Evolutionary conservation across 2,329 filamentous ascomycete genomes (phyloP).

Genomic region (Paecilomyces sp.): DNA sequence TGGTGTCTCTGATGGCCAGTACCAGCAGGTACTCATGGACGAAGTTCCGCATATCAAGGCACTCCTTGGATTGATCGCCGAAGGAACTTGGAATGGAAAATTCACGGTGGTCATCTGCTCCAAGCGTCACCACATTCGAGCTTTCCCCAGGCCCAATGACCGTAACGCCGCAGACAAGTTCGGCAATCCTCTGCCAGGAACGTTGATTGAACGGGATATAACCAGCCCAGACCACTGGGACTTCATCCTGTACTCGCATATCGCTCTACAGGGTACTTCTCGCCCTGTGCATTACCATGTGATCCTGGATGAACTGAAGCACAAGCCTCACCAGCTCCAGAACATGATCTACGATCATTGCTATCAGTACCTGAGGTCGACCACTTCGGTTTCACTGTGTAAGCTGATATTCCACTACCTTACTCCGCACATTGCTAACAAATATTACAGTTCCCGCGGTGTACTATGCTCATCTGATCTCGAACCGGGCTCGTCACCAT

Average conservation of each 20-base stretch:
- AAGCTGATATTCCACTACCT: constrained; percentile 10
- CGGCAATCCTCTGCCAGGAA: constrained; percentile 76
- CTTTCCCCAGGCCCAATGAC: constrained; percentile 64
- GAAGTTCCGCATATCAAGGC: constrained; percentile 68
- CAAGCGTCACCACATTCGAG: constrained; percentile 90
- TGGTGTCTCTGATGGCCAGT: constrained; percentile 84
- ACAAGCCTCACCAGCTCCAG: constrained; percentile 64
- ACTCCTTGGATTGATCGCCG: constrained; percentile 40
- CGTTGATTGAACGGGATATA: constrained; percentile 79
- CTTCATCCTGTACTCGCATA: constrained; percentile 66
- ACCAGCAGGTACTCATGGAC: constrained; percentile 67
- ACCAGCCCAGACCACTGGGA: constrained; percentile 88
- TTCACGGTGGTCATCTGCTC: constrained; percentile 83
- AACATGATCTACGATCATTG: constrained; percentile 91
- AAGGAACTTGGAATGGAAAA: constrained; percentile 46
- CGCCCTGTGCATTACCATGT: constrained; percentile 90
- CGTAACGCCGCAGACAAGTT: constrained; percentile 58
- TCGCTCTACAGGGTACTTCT: constrained; percentile 88
- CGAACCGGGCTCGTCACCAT: constrained; percentile 71
- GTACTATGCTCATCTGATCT: constrained; percentile 91
- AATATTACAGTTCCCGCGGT: constrained; percentile 59
- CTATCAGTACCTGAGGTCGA: constrained; percentile 87
- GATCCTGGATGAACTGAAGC: constrained; percentile 69
- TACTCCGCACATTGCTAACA: constrained; percentile 2
- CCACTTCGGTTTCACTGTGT: constrained; percentile 79